Percentiles rank a stretch among this genome's conserved stretches.
Conservation (phyloP, 495 filamentous ascomycete genomes). For the Talaromyces ruber region DNA sequence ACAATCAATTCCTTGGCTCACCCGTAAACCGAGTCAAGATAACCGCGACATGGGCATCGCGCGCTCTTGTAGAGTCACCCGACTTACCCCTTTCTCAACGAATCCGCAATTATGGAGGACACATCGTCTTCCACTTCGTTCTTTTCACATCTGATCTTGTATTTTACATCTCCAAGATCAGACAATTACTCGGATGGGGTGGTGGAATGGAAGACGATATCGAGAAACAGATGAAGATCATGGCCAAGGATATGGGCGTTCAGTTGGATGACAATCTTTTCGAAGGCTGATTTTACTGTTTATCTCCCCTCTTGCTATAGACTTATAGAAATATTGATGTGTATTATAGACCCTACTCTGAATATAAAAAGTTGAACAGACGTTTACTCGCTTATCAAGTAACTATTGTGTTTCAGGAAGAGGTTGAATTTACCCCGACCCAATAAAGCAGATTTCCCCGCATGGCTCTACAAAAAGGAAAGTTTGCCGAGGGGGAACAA, state of each 20-base stretch:
- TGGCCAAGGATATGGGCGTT: slow-evolving; percentile 87
- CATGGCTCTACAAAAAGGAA: background rate
- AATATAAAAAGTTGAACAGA: background rate
- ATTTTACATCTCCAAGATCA: slow-evolving; percentile 71
- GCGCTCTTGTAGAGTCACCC: slow-evolving; percentile 62
- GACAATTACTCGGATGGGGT: slow-evolving; percentile 64
- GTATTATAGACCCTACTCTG: slow-evolving; percentile 1
- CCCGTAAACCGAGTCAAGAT: slow-evolving; percentile 95
- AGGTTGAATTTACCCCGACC: background rate
- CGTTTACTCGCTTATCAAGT: background rate
- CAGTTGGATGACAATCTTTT: slow-evolving; percentile 71
- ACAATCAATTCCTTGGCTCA: slow-evolving; percentile 79
- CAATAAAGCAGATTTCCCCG: background rate
- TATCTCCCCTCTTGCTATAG: background rate
- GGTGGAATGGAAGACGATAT: slow-evolving; percentile 91
- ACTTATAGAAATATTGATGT: background rate
- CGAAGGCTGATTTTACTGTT: slow-evolving; percentile 50
- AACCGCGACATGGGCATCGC: slow-evolving; percentile 81
- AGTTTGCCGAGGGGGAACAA: background rate
- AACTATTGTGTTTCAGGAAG: background rate
- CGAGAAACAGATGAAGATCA: slow-evolving; percentile 71
- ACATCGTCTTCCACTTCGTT: slow-evolving; percentile 73
- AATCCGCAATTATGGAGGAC: slow-evolving; percentile 50
- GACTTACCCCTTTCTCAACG: slow-evolving; percentile 49
- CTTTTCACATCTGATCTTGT: slow-evolving; percentile 70